Base-by-base conservation (phyloP, 2,329 filamentous ascomycete genomes). In the Aureobasidium zeae region DNA sequence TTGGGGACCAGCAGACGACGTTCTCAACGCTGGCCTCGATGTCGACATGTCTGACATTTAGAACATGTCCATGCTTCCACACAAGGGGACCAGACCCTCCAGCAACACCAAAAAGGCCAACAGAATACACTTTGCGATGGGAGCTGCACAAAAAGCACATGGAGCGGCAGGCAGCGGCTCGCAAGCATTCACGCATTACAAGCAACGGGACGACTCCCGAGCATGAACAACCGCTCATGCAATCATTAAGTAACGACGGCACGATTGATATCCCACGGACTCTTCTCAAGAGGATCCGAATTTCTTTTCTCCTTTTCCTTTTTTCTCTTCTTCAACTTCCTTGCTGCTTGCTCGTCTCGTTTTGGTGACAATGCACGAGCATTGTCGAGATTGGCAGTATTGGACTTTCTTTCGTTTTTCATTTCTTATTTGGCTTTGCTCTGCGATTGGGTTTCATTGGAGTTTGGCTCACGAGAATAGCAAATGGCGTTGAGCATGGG, bases 1-100 rank as follows among this genome's bases (percentile, higher is more conserved):
- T 60, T 98, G 88, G 83, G 91, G 91, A 3, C 89, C 89, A 22
- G 74, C 74, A 17, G 80, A 80, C 51, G 74, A 79, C 49, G 68
- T 79, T 15, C 66, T 79, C 44, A 66, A 65, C 17, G 69, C 71
- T 53, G 70, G 73, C 6, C 55, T 63, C 31, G 62, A 65, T 58
- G 70, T 73, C 33, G 77, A 81, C 59, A 80, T 80, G 73, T 74
- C 77, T 62, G 77, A 81, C 50, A 58, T 62, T 42, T 62, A 50
- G 56, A 39, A 12, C 31, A 16, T 32, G 21, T 19, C 16, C 15
- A 34, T 33, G 28, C 19, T 11, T 39, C 16, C 10, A 13, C 32
- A 10, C 10, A 9, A 34, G 39, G 39, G 29, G 25, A 33, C 24
- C 39, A 43, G 39, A 28, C 39, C 39, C 19, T 16, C 15, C 15